Base-by-base conservation (phyloP, 495 filamentous ascomycete species). In the Clavariopsis aquatica region DNA sequence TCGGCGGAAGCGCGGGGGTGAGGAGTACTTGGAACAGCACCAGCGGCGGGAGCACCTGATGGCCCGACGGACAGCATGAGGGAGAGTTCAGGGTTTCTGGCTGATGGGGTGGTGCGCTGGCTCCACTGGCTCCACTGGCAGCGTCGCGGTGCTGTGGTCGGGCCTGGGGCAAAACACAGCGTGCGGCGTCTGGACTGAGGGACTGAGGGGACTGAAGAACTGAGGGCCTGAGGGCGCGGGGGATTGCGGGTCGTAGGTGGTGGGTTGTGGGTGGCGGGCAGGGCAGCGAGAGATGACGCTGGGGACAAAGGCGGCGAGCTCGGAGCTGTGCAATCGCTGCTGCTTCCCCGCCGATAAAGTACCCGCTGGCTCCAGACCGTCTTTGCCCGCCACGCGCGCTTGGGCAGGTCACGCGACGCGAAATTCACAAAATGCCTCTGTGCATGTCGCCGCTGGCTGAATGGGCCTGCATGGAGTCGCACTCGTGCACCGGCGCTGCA, bases 51-150 rank as follows among this genome's bases (percentile, higher is more conserved):
- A 68, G 59, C 58, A 68, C 41, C 27, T 36, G 38, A 57, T 43
- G 58, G 58, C 52, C 45, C 58, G 43, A 29, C 53, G 52, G 51
- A 29, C 15, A 26, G 47, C 45, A 56, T 55, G 38, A 49, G 64
- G 29, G 60, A 54, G 55, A 60, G 55, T 27, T 53, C 49, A 10
- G 15, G 46, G 60, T 53, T 46, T 60, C 28, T 22, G 41, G 52
- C 45, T 55, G 45, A 38, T 34, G 10, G 49, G 19, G 10, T n/a
- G 49, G 27, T 69, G 66, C 49, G 66, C 52, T 69, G 66, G 66
- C 66, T 49, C 61, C 49, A 62, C 52, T 69, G 66, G 66, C 66
- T 49, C 61, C 62, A 65, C 57, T 65, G 41, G 53, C 51, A 57
- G 51, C 19, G 36, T 52, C 62, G 6, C 28, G 17, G 19, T 17